phyloP scores from a whole-genome alignment of 2,329 filamentous ascomycete species.

The Paraphaeosphaeria minitans region DNA sequence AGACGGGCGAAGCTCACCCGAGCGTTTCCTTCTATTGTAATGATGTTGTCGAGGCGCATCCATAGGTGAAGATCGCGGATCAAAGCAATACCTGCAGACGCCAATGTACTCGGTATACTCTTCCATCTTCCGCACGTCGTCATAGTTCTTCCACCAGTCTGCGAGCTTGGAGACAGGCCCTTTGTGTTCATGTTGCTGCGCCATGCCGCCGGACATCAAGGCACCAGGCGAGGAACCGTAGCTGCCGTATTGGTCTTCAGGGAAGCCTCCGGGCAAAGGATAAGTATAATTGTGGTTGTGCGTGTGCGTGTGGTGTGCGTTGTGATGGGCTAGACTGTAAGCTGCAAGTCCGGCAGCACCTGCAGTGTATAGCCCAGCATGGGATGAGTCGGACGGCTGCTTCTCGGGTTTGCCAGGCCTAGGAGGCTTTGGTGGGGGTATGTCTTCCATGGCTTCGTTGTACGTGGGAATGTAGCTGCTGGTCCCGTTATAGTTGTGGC shows the following conservation, averaged over 20 bases:
- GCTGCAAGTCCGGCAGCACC: slow-evolving; percentile 55
- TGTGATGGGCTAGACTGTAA: slow-evolving; percentile 52
- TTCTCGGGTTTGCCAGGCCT: slow-evolving; percentile 50
- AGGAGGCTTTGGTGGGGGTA: slow-evolving; percentile 41
- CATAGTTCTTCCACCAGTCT: slow-evolving; percentile 67
- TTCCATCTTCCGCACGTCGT: slow-evolving; percentile 69
- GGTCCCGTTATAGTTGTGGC: slow-evolving; percentile 38
- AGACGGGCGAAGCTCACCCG: slow-evolving; percentile 50
- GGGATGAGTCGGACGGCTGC: slow-evolving; percentile 49
- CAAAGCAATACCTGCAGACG: slow-evolving; percentile 69
- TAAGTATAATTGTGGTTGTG: slow-evolving; percentile 26
- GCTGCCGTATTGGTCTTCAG: slow-evolving; percentile 29
- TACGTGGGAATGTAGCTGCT: slow-evolving; percentile 41
- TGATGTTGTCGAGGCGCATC: slow-evolving; percentile 67
- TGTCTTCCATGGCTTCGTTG: slow-evolving; percentile 29
- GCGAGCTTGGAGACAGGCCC: slow-evolving; percentile 62
- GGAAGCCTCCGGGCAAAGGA: slow-evolving; percentile 38
- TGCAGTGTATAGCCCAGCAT: slow-evolving; percentile 53
- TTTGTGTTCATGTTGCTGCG: slow-evolving; percentile 57
- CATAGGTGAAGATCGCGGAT: slow-evolving; percentile 60
- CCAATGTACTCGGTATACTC: slow-evolving; percentile 71
- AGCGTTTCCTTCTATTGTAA: slow-evolving; percentile 54
- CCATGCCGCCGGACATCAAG: slow-evolving; percentile 46
- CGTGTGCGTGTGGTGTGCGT: slow-evolving; percentile 36
- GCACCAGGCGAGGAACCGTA: slow-evolving; percentile 23